Base-by-base conservation (phyloP, 148 eudicot genomes). In the Euryodendron excelsum region DNA sequence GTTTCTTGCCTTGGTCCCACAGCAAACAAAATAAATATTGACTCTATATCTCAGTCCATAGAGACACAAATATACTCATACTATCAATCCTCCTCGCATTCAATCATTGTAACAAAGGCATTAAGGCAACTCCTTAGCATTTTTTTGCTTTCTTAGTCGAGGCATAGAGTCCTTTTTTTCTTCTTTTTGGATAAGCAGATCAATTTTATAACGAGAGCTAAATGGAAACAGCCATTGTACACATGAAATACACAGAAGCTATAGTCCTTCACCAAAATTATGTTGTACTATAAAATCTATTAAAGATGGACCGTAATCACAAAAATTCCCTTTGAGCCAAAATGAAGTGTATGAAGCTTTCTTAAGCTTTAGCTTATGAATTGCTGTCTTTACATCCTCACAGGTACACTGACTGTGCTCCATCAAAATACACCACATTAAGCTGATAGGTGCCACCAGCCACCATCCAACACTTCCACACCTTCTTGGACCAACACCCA, bases 41-140 rank as follows among this genome's bases (percentile, higher is more conserved):
- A 17, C 56, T 21, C 60, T 3, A 12, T 56, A 4, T 56, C 60
- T 18, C 20, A 9, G 30, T 7, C 27, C 13, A 53, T n/a, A n/a
- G 14, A 72, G 75, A 72, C 41, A 50, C 62, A 72, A 21, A 50
- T 33, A 28, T 3, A 21, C 23, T 4, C 60, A n/a, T 18, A 20
- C 1, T 3, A 56, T 56, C 23, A 20, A 56, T 56, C 60, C 27
- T 4, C 60, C 27, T 4, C n/a, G 20, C 25, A 30, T 27, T 52
- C 59, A 58, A 72, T 72, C 62, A 72, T 72, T 4, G 14, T 37
- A 72, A 28, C 47, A 7, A 53, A 53, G 63, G 45, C 37, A 73
- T 39, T 48, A 4, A 74, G 8, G 47, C 5, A 58, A 56, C 45
- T 53, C 62, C n/a, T 56, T n/a, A 56, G 50, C 77, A 58, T 6